Percentiles rank a stretch among this genome's conserved stretches.
phyloP scores from a whole-genome alignment of 768 basidiomycete genomes.

The Panaeolus papilionaceus region DNA sequence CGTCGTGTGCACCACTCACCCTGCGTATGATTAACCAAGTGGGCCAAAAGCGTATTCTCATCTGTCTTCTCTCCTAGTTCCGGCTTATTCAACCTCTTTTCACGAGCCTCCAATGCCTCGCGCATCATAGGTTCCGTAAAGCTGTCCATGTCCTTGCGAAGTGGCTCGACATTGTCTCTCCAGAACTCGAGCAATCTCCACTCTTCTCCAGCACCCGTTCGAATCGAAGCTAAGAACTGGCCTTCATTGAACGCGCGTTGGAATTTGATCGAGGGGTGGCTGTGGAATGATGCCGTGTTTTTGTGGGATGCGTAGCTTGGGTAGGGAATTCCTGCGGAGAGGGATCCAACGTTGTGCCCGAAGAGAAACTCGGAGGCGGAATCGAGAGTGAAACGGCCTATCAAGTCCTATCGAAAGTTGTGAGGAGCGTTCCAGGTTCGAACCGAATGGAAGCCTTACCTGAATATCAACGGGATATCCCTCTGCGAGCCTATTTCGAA shows the following conservation, averaged over 20 bases:
- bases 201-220: slow-evolving; percentile 42
- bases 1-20: slow-evolving; percentile 37
- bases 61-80: slow-evolving; percentile 34
- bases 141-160: slow-evolving; percentile 50
- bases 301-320: slow-evolving; percentile 39
- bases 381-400: slow-evolving; percentile 66
- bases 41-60: slow-evolving; percentile 51
- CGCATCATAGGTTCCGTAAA: slow-evolving; percentile 59
- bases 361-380: slow-evolving; percentile 69
- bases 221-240: slow-evolving; percentile 43
- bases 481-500: slow-evolving; percentile 48
- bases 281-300: slow-evolving; percentile 33
- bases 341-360: slow-evolving; percentile 54
- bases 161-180: slow-evolving; percentile 48
- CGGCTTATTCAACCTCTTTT: slow-evolving; percentile 29
- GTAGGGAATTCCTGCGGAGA: slow-evolving; percentile 57
- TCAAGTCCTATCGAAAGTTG: slow-evolving; percentile 46
- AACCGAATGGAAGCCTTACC: slow-evolving; percentile 34
- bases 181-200: slow-evolving; percentile 53
- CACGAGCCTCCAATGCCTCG: slow-evolving; percentile 48
- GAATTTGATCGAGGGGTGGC: slow-evolving; percentile 50
- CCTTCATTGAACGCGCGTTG: slow-evolving; percentile 54
- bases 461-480: slow-evolving; percentile 68
- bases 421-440: slow-evolving; percentile 45
- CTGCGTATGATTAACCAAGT: slow-evolving; percentile 57